Conservation (phyloP, 2,329 filamentous ascomycete genomes). For the Paradendryphiella salina region DNA sequence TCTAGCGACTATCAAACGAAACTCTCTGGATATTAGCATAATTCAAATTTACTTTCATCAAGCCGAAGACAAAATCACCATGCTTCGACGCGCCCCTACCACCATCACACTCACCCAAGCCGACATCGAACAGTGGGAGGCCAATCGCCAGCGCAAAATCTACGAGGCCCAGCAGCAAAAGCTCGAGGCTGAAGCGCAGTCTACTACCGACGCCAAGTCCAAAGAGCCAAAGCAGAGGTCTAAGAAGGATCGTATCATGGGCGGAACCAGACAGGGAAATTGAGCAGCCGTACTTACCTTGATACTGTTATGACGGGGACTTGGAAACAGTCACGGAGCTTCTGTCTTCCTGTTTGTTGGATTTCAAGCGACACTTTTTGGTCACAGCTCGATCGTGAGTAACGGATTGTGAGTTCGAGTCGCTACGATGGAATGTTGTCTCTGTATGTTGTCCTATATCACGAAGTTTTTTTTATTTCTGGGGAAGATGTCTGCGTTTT, state of each 20-base stretch:
- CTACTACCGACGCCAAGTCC: constrained; percentile 22
- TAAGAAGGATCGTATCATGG: constrained; percentile 42
- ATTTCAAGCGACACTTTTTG: too few species aligned
- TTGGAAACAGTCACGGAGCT: too few species aligned
- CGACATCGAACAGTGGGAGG: constrained; percentile 72
- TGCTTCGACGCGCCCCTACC: constrained; percentile 71
- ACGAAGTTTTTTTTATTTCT: too few species aligned
- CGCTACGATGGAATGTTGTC: too few species aligned
- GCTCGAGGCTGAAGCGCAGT: constrained; percentile 17
- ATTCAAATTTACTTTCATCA: background rate
- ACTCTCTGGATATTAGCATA: background rate
- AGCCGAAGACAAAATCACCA: constrained; percentile 35
- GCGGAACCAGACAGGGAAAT: constrained; percentile 9
- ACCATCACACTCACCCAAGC: constrained; percentile 69
- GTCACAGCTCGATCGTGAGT: too few species aligned
- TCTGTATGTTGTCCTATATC: too few species aligned
- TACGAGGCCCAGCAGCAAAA: constrained; percentile 38
- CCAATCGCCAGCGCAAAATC: constrained; percentile 54
- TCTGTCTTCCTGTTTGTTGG: too few species aligned
- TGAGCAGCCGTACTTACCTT: too few species aligned
- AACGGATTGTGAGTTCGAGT: too few species aligned
- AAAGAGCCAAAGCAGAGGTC: constrained; percentile 26
- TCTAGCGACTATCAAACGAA: background rate
- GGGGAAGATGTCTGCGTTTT: too few species aligned
- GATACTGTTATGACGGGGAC: too few species aligned